A percentile compares a stretch with the other conserved stretches of the same genome.
Evolutionary conservation across 345 rosid species (phyloP).

Genomic region (Trapa bicornis): DNA sequence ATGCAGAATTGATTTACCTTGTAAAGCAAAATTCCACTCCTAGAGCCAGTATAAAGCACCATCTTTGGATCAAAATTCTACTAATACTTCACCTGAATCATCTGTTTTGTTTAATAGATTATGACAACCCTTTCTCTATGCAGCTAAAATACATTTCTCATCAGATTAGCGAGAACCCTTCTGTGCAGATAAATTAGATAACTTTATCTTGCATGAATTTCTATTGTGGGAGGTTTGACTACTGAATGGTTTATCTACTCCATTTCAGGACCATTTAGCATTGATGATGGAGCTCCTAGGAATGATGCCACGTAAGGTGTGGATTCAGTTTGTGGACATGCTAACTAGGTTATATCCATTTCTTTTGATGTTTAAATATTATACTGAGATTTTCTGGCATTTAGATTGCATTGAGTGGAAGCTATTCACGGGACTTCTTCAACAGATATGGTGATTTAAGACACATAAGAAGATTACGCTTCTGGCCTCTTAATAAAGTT

Average conservation of each 20-base stretch:
- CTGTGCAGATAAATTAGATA: not conserved
- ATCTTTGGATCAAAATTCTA: not conserved
- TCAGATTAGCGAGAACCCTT: not conserved
- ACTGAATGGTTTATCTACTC: not conserved
- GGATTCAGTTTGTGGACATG: conserved; percentile 6
- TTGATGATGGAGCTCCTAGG: conserved; percentile 79
- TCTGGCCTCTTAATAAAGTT: conserved; percentile 63
- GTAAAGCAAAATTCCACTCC: not conserved
- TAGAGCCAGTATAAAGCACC: not conserved
- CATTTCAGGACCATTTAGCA: conserved; percentile 53
- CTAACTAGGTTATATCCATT: not conserved
- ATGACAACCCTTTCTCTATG: not conserved
- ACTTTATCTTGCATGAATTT: not conserved
- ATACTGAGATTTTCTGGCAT: conserved; percentile 1
- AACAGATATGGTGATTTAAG: conserved; percentile 62
- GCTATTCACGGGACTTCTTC: conserved; percentile 56
- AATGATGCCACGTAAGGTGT: conserved; percentile 80
- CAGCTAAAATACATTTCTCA: not conserved
- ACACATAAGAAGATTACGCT: conserved; percentile 56
- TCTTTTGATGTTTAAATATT: not conserved
- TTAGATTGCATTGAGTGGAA: conserved; percentile 63
- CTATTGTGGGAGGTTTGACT: not conserved
- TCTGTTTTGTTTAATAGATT: not conserved
- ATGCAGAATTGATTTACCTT: not conserved
- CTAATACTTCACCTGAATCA: not conserved